Evolutionary conservation across 306 rosid species (phyloP), one percentile per base, ranked within the genome.

Genomic region (Mimosa pudica): DNA sequence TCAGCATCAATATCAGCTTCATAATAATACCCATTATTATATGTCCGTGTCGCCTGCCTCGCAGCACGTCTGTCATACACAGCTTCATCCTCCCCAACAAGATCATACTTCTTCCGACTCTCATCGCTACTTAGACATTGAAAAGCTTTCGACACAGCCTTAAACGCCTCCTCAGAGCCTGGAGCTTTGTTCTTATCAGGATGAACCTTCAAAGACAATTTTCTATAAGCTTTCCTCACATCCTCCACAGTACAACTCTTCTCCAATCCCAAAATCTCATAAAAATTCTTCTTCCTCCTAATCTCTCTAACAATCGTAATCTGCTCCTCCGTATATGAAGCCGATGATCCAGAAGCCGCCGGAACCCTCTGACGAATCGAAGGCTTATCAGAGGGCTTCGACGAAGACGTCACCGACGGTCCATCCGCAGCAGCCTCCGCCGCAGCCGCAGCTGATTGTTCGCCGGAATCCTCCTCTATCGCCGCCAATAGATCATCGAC

Each of bases 111-210:
- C 57, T 46, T 93, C 79, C 82, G 70, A 46, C 83, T 92, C 76
- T 95, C 98, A 12, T 83, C 92, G 49, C 89, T 88, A 68, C 97
- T 81, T 17, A 95, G 90, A 85, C 98, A 95, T 84, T 92, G 98
- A 89, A 92, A 92, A 1, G 98, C 98, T 86, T 92, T 95, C 0
- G 98, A 95, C 4, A 95, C 98, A 0, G 89, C 71, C 84, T 95
- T 95, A 58, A 95, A 95, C 1, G 98, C 98, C 62, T 95, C 98
- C 82, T 95, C 98, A 0, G 98, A 91, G 0, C 97, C 98, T 0
- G 97, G 97, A 7, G 98, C 97, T 46, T 87, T 87, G 86, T 95
- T 95, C 90, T 95, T 95, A 64, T 95, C 98, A 0, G 98, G 98
- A 82, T 95, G 98, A 71, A 95, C 98, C 92, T 92, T 95, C 80